phyloP scores from a whole-genome alignment of 225 moss, liverwort and hornwort species.

The Polytrichum commune region DNA sequence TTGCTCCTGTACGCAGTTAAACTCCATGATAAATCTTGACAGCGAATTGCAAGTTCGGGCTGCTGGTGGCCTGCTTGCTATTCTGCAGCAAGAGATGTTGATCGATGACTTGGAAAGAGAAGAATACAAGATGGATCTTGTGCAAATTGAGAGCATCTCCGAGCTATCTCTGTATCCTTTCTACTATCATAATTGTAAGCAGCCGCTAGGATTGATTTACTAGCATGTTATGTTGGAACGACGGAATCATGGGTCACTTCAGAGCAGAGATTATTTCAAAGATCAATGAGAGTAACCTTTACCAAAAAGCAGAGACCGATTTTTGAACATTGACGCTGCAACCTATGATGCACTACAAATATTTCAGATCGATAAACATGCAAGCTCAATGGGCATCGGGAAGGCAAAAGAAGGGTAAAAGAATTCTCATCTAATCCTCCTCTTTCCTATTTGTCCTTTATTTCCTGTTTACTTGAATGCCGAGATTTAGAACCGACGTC shows the following conservation, averaged over 20 bases:
- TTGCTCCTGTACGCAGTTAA: constrained; percentile 57
- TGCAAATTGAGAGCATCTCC: constrained; percentile 65
- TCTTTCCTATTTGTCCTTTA: not conserved
- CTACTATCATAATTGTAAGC: not conserved
- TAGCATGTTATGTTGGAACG: too few species aligned
- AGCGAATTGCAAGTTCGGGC: constrained; percentile 92
- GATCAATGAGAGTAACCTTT: constrained; percentile 14
- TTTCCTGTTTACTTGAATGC: too few species aligned
- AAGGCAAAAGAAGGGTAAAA: constrained; percentile 95
- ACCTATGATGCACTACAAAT: constrained; percentile 91
- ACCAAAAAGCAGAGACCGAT: constrained; percentile 61
- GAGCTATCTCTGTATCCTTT: constrained; percentile 91
- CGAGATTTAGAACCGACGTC: too few species aligned
- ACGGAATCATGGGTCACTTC: too few species aligned
- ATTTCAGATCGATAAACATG: constrained; percentile 81
- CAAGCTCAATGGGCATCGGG: constrained; percentile 94
- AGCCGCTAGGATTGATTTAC: too few species aligned
- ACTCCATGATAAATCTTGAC: constrained; percentile 86
- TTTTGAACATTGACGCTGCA: constrained; percentile 70
- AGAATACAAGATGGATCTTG: constrained; percentile 37
- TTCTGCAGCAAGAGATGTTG: constrained; percentile 88
- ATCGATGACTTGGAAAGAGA: constrained; percentile 44
- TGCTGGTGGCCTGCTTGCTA: constrained; percentile 82
- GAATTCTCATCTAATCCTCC: not conserved
- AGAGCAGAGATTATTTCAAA: too few species aligned